Conservation (phyloP, 148 eudicot species). For the Polygonum aviculare region DNA sequence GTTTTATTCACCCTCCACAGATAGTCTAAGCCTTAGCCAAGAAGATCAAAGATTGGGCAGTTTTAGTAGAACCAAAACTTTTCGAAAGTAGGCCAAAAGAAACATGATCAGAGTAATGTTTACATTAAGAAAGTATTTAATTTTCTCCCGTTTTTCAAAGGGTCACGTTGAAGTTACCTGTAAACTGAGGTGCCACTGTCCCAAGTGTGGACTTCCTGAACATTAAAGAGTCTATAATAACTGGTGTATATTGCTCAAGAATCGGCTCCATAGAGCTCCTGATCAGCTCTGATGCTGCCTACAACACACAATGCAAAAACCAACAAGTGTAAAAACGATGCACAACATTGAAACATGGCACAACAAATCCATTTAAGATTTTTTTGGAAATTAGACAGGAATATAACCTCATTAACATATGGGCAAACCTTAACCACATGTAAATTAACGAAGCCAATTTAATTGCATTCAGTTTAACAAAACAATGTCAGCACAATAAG, state of each 20-base stretch:
- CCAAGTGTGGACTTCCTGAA: slow-evolving; percentile 83
- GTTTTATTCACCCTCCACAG: too few relatives aligned
- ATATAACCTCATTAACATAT: slow-evolving; percentile 56
- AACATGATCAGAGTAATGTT: neutral
- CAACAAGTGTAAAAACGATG: neutral
- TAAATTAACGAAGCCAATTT: slow-evolving; percentile 71
- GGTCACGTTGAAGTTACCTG: slow-evolving; percentile 48
- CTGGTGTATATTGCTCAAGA: slow-evolving; percentile 80
- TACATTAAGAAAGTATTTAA: neutral
- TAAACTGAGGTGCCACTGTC: slow-evolving; percentile 84
- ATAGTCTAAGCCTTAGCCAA: too few relatives aligned
- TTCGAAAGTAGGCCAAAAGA: neutral
- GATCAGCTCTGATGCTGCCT: slow-evolving; percentile 88
- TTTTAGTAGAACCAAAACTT: neutral
- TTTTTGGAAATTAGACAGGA: neutral
- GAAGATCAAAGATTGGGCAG: neutral
- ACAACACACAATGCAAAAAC: slow-evolving; percentile 12
- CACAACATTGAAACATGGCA: neutral
- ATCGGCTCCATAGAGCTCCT: slow-evolving; percentile 66
- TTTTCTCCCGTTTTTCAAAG: too few relatives aligned
- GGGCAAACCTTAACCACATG: slow-evolving; percentile 86
- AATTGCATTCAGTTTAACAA: slow-evolving; percentile 37
- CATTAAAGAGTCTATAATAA: slow-evolving; percentile 51
- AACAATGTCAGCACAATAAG: neutral
- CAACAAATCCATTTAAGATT: neutral